Base-by-base conservation (phyloP, 495 filamentous ascomycete species). In the Talaromyces stipitatus region DNA sequence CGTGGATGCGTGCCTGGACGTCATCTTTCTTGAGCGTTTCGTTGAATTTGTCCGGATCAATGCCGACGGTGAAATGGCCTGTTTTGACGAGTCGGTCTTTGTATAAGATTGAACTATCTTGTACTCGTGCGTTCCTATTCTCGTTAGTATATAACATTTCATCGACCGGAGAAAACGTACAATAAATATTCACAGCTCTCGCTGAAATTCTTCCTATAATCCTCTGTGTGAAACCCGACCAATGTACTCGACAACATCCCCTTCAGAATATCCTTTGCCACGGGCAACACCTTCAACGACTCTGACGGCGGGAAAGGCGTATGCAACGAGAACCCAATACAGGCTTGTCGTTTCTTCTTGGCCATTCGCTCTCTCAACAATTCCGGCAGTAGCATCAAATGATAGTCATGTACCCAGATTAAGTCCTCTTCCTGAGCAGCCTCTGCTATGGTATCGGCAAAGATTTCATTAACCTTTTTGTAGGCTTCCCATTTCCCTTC, bases 331-430 rank as follows among this genome's bases (percentile, higher is more conserved):
- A 96, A 96, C 55, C 91, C 92, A 66, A 97, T 89, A 68, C 91
- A 91, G 61, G 95, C 85, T 54, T 87, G 83, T 69, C 88, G 89
- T 3, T 65, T 66, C 64, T 85, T 82, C n/a, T 70, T 70, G 20
- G 82, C 79, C 28, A 88, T 76, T 61, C 90, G 87, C 52, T 94
- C 83, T 55, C 92, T 85, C 54, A 97, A 75, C 82, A 96, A 87
- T 56, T 82, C 76, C 0, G 92, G 92, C 18, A 97, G 74, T 2
- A 97, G 81, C 88, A 97, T 92, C 51, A 96, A 75, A 71, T 97
- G 92, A 68, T 96, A 97, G 68, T 97, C 92, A 67, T 97, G 92
- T 0, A 97, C 85, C 92, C 92, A 97, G 64, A 97, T 85, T 43
- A 96, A 67, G 61, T 92, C 88, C 36, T 89, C 90, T 54, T 87